Conservation (phyloP, 1,284 basidiomycete genomes). For the Cutaneotrichosporon dermatis region DNA sequence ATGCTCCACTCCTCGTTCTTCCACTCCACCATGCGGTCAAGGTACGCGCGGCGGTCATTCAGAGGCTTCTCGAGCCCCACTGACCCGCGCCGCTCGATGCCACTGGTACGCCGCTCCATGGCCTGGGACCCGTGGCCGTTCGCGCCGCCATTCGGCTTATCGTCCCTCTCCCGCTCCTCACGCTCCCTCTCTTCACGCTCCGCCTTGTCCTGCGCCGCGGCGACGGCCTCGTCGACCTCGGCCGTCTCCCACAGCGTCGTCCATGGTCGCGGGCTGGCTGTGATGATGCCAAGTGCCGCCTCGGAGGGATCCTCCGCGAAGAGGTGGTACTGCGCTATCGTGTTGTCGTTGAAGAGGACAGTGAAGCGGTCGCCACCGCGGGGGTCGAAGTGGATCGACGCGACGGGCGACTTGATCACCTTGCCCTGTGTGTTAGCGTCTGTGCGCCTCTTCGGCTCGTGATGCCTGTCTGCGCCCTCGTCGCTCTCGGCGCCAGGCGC, state of each 20-base stretch:
- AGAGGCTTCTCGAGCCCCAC: not conserved
- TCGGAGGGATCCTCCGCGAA: constrained; percentile 41
- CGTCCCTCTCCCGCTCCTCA: not conserved
- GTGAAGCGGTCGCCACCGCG: constrained; percentile 77
- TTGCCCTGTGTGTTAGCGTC: constrained; percentile 56
- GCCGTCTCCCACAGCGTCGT: constrained; percentile 25
- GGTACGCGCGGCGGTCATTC: constrained; percentile 7
- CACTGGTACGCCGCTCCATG: not conserved
- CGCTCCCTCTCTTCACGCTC: not conserved
- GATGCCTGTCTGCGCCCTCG: not conserved
- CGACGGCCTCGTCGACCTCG: constrained; percentile 4
- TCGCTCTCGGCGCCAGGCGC: not conserved
- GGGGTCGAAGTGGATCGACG: constrained; percentile 84
- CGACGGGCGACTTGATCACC: constrained; percentile 73
- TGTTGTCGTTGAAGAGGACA: constrained; percentile 74
- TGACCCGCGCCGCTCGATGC: not conserved
- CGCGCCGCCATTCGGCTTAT: not conserved
- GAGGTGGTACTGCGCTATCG: constrained; percentile 41
- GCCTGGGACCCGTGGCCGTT: not conserved
- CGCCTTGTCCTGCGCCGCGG: not conserved
- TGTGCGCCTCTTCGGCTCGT: not conserved
- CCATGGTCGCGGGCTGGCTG: constrained; percentile 35
- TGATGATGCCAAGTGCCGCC: constrained; percentile 20
- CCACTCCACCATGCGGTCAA: constrained; percentile 41
- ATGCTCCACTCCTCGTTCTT: constrained; percentile 45